Conservation (phyloP, 2,329 filamentous ascomycete genomes). For the Ceratocystis colombiana region DNA sequence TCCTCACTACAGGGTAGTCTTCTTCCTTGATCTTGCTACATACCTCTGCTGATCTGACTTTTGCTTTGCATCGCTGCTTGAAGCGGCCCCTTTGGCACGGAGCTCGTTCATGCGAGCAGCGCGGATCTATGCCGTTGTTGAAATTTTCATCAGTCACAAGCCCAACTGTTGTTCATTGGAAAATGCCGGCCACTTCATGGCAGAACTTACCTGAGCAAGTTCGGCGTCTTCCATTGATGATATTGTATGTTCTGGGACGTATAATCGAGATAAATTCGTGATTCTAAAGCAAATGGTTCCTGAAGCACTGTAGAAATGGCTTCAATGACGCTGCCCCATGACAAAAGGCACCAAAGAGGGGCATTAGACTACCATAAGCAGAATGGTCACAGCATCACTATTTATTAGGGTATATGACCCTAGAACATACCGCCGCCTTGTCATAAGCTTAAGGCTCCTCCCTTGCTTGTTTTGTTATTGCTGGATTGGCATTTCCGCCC, state of each 20-base stretch:
- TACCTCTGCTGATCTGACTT: conserved; percentile 46
- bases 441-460: no score
- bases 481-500: no score
- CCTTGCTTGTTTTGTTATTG: no score
- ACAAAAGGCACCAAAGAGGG: no score
- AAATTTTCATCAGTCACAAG: background rate
- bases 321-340: no score
- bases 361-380: no score
- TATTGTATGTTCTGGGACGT: background rate
- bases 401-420: no score
- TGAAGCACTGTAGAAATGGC: no score
- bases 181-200: background rate
- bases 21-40: background rate
- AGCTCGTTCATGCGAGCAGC: conserved; percentile 89
- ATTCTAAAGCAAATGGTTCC: no score
- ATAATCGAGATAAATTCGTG: no score
- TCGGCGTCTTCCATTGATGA: conserved; percentile 38
- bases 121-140: conserved; percentile 55
- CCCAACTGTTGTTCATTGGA: background rate
- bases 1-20: conserved; percentile 26
- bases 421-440: no score
- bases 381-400: no score
- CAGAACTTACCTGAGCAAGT: conserved; percentile 34
- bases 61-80: conserved; percentile 41
- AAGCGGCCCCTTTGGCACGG: conserved; percentile 56